Base-by-base conservation (phyloP, 257 asterid species). In the Agastache rugosa region DNA sequence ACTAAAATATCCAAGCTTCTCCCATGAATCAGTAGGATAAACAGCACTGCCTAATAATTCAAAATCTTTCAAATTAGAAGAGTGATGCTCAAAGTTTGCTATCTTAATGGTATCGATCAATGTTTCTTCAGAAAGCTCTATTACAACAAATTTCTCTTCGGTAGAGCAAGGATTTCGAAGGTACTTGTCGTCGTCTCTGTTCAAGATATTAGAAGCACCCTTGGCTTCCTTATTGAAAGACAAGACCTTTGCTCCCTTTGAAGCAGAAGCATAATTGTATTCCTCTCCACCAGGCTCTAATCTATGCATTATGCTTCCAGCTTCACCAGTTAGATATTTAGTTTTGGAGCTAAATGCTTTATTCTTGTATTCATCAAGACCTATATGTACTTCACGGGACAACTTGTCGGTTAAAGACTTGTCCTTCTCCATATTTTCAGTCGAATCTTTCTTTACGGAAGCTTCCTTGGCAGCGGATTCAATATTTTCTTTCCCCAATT, bases 41-140 rank as follows among this genome's bases (percentile, higher is more conserved):
- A 90, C 81, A 12, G 83, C 87, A 77, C 97, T 92, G 45, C 96
- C 99, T 42, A 83, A 83, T 48, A 95, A 78, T 80, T 92, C 96
- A 75, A 95, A 92, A 62, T 83, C 93, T 85, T 90, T 92, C 56
- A 89, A 75, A 77, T 89, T 90, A 74, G 99, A 92, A 0, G 99
- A 92, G 86, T 92, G 93, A 55, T 89, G 99, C 78, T 95, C 99
- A 39, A 94, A 94, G 77, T 92, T 94, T 64, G 91, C 98, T 50
- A 90, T 83, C 83, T 85, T 85, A 6, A 94, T 79, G 31, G 96
- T 81, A 67, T 88, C 94, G 19, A 92, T 96, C 72, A 90, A 67
- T 55, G 96, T 92, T 79, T 95, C 99, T 85, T 95, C 98, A 11
- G 99, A 95, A 71, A 95, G 98, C 83, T 95, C 97, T 11, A 95